Evolutionary conservation across 768 basidiomycete genomes (phyloP), one percentile per base, ranked within the genome.

Genomic region (Tubosaeta sp.): DNA sequence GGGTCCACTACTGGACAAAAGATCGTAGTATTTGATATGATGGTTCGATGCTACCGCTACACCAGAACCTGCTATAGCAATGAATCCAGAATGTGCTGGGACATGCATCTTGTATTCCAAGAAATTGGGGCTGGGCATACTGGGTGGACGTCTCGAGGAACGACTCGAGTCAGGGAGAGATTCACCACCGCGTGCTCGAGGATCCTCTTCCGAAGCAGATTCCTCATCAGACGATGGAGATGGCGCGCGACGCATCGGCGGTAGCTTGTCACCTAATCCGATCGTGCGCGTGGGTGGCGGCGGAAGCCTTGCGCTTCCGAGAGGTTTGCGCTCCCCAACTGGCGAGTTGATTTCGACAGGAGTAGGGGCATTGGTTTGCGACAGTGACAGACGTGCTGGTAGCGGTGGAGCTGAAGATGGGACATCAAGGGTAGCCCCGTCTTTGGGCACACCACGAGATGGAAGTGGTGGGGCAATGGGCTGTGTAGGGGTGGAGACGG

Each of bases 251-350:
- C 84, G 78, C 22, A 80, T 64, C 3, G 84, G 79, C 6, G 89
- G 87, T 14, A 89, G 74, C 58, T 81, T 87, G 57, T 84, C 84
- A 1, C 86, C 84, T 0, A 77, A 71, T 1, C 71, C 86, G 40
- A 90, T 89, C 0, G 73, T 84, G 6, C 89, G 84, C 0, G 82
- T 86, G 0, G 89, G 89, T 0, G 89, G 89, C 0, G 89, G 89
- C 0, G 80, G 86, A 21, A 84, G 76, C 51, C 68, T 76, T 31
- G 65, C 38, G 65, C 58, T 22, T n/a, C 61, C 61, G 9, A 60
- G 27, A 24, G 51, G 34, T 56, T 62, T 68, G 19, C 70, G 69
- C 47, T 65, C 68, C 4, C 46, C 53, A 11, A 27, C 44, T 22
- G 46, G 48, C 2, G 63, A 60, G 6, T 62, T 55, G 2, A 54